A percentile compares a stretch with the other conserved stretches of the same genome.
Conservation (phyloP, 306 rosid genomes). For the Dryas octopetala region DNA sequence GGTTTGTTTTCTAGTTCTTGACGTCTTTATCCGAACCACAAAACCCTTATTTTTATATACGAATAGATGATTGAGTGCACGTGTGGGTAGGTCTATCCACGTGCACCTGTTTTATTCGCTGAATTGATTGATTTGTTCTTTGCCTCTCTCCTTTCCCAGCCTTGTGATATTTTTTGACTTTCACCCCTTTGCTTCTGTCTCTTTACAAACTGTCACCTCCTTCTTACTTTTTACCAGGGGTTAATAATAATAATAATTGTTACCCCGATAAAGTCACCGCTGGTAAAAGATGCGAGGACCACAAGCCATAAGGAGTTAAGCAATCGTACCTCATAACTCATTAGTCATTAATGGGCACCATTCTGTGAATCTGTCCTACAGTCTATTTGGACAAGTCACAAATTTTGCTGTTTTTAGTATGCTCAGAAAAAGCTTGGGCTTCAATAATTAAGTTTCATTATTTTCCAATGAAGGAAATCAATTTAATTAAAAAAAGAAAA, state of each 20-base stretch:
- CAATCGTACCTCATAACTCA: too few species aligned
- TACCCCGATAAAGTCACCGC: too few species aligned
- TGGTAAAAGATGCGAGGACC: too few species aligned
- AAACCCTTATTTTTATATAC: background rate
- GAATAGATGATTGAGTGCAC: constrained; percentile 74
- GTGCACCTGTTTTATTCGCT: constrained; percentile 72
- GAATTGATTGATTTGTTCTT: constrained; percentile 50
- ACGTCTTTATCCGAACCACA: constrained; percentile 39
- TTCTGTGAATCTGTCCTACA: too few species aligned
- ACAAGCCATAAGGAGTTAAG: too few species aligned
- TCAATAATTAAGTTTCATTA: background rate
- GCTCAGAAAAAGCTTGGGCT: too few species aligned
- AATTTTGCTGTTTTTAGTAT: background rate
- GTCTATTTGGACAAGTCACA: background rate
- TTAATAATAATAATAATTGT: background rate
- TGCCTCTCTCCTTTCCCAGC: background rate
- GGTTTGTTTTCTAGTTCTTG: constrained; percentile 36
- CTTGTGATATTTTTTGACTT: background rate
- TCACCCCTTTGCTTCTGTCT: constrained; percentile 4
- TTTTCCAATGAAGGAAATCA: background rate
- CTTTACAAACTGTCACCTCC: constrained; percentile 4
- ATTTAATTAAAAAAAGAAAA: too few species aligned
- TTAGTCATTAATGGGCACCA: too few species aligned
- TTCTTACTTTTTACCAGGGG: background rate
- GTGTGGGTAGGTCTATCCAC: constrained; percentile 98